A percentile compares a stretch with the other conserved stretches of the same genome.
Conservation (phyloP, 2,329 filamentous ascomycete species). For the Apiospora arundinis region DNA sequence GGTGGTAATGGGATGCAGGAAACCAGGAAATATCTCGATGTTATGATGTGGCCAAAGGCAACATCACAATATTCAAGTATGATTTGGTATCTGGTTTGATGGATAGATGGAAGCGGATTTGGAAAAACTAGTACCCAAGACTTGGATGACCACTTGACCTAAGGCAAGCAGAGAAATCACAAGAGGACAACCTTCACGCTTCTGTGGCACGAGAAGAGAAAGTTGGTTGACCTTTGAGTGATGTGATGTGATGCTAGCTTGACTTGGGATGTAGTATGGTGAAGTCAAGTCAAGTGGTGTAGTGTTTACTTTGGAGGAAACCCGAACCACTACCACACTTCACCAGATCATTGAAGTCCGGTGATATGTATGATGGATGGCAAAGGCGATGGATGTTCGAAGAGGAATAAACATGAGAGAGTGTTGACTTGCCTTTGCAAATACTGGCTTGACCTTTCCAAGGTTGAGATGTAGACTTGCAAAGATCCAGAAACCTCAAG, state of each 20-base stretch:
- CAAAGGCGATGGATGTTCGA: constrained; percentile 7
- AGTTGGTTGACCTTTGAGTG: not conserved
- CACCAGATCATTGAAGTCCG: not conserved
- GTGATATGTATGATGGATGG: not conserved
- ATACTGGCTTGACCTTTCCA: not conserved
- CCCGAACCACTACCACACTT: not conserved
- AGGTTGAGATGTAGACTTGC: not conserved
- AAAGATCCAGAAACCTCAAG: not conserved
- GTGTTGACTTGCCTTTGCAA: not conserved
- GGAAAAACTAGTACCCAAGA: not conserved
- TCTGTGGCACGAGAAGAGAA: not conserved
- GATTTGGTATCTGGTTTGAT: not conserved
- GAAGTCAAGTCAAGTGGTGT: not conserved
- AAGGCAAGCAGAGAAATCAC: not conserved
- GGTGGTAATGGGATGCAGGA: not conserved
- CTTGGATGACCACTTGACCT: not conserved
- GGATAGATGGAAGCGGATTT: not conserved
- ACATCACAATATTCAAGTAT: not conserved
- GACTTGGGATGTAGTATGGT: not conserved
- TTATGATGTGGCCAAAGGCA: not conserved
- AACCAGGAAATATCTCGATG: not conserved
- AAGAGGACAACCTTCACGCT: not conserved
- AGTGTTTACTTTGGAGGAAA: not conserved
- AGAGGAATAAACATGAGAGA: not conserved
- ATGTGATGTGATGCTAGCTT: not conserved